phyloP scores from a whole-genome alignment of 768 basidiomycete genomes.

The Panellus pusillus region DNA sequence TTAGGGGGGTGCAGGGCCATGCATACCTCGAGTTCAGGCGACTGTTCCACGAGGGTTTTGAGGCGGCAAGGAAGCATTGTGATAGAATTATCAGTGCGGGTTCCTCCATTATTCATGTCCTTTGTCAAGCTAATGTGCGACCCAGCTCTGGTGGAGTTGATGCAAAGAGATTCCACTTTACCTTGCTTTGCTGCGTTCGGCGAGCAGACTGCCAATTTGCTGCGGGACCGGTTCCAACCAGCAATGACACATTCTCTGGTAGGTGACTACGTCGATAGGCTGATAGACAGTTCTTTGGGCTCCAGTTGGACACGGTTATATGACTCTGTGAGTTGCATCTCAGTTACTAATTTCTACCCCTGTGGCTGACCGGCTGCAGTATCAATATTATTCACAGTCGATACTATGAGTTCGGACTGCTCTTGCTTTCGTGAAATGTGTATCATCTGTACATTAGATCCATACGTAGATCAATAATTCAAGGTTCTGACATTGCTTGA shows the following conservation, averaged over 20 bases:
- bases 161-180: constrained; percentile 95
- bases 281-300: constrained; percentile 88
- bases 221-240: constrained; percentile 94
- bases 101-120: not conserved
- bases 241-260: constrained; percentile 81
- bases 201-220: constrained; percentile 83
- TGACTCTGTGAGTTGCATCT: constrained; percentile 69
- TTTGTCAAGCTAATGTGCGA: constrained; percentile 8
- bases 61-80: constrained; percentile 91
- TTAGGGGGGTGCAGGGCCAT: constrained; percentile 81
- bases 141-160: constrained; percentile 80
- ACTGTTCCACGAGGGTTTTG: constrained; percentile 91
- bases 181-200: constrained; percentile 92
- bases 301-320: constrained; percentile 96
- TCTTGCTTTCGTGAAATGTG: constrained; percentile 16
- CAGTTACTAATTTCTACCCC: not conserved
- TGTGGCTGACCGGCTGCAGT: constrained; percentile 43
- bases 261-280: constrained; percentile 83
- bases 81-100: constrained; percentile 89
- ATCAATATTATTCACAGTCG: constrained; percentile 93
- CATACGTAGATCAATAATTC: not conserved
- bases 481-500: no score
- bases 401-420: constrained; percentile 49
- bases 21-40: constrained; percentile 82
- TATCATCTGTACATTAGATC: constrained; percentile 15